phyloP scores from a whole-genome alignment of 1,139 yeast genomes.

The Debaryomyces nepalensis region DNA sequence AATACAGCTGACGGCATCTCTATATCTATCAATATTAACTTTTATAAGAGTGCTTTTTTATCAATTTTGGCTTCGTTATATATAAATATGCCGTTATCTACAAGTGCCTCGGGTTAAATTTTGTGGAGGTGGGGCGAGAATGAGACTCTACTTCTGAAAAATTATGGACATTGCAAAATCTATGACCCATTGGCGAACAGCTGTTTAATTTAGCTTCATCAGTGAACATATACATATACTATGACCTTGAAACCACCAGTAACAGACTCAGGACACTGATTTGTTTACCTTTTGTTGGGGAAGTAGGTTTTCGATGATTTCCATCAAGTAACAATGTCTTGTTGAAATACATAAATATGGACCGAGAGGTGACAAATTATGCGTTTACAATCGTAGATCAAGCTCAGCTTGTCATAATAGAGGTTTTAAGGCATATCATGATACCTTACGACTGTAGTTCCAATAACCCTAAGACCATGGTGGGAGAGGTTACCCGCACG shows the following conservation, averaged over 20 bases:
- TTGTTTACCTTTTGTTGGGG: background rate
- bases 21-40: slow-evolving; percentile 3
- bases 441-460: too few species aligned
- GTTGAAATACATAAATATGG: background rate
- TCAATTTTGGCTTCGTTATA: background rate
- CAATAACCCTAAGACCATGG: slow-evolving; percentile 3
- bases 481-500: slow-evolving; percentile 7
- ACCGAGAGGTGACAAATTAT: background rate
- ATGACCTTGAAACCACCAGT: background rate
- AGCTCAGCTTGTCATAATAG: too few species aligned
- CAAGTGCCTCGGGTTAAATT: slow-evolving; percentile 12
- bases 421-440: too few species aligned
- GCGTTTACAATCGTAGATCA: background rate
- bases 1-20: slow-evolving; percentile 24
- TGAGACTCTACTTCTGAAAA: slow-evolving; percentile 8
- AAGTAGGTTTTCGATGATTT: background rate
- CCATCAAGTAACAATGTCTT: background rate
- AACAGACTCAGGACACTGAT: too few species aligned
- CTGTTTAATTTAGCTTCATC: too few species aligned
- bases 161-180: too few species aligned
- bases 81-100: slow-evolving; percentile 5
- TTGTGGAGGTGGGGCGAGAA: slow-evolving; percentile 16
- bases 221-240: too few species aligned
- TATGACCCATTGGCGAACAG: too few species aligned
- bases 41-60: slow-evolving; percentile 1